Percentiles rank a stretch among this genome's conserved stretches.
phyloP scores from a whole-genome alignment of 2,329 filamentous ascomycete species.

The Colletotrichum lupini region DNA sequence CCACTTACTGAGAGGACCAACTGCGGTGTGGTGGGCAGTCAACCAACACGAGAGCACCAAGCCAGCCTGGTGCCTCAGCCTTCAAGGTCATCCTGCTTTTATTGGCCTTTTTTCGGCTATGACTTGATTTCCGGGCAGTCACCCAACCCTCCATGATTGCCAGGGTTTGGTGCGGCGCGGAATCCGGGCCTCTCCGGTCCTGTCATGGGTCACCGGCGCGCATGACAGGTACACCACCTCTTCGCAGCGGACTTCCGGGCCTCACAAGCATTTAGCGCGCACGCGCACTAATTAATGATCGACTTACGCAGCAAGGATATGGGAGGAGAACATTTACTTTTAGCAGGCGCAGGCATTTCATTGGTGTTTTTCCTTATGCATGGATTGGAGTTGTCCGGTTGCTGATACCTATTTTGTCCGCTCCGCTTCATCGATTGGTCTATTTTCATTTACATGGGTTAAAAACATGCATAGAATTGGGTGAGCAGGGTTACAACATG shows the following conservation, averaged over 20 bases:
- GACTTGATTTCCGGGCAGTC: background rate
- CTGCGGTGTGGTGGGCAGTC: background rate
- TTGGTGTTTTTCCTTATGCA: background rate
- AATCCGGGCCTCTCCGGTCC: background rate
- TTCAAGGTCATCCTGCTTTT: constrained; percentile 1
- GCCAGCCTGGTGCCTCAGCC: background rate
- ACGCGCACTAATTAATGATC: background rate
- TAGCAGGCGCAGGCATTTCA: background rate
- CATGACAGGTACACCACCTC: background rate
- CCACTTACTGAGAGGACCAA: background rate
- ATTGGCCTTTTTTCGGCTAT: background rate
- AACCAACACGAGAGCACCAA: constrained; percentile 27
- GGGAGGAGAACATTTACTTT: background rate
- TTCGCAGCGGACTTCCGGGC: background rate
- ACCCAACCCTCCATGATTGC: too few relatives aligned
- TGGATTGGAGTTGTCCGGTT: background rate
- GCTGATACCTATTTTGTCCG: background rate
- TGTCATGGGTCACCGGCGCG: background rate
- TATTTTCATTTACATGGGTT: background rate
- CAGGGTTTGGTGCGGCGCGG: background rate
- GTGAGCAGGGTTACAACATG: background rate
- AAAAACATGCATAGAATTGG: background rate
- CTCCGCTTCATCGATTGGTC: background rate
- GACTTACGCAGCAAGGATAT: background rate
- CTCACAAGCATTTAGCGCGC: background rate